Evolutionary conservation across 331 rosid species (phyloP), one percentile per base, ranked within the genome.

Genomic region (Erythrophleum ivorense): DNA sequence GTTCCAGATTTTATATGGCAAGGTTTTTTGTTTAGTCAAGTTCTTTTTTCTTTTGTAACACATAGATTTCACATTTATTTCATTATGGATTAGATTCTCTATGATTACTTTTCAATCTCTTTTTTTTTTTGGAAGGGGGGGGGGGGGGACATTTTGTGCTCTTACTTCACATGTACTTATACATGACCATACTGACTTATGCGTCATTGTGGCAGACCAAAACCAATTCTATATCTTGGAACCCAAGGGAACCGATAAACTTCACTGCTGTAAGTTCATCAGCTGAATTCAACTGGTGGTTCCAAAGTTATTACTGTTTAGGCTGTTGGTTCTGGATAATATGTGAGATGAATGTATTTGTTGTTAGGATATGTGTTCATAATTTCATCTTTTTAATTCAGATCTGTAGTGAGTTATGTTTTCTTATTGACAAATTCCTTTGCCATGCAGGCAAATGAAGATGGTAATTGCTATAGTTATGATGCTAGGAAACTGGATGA

Each of bases 171-270:
- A 83, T 11, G 11, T 49, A 36, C 36, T 46, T 49, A 5, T 75
- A 84, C 78, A 49, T 46, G 71, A 60, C 65, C 41, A 54, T 83
- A 55, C 88, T 91, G 66, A 93, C 83, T 21, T 40, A 55, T 85
- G 45, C 57, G 81, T 78, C 50, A 34, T 72, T 75, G 55, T 87
- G 85, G 52, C 97, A 96, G 99, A 96, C 95, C 31, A 91, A 88
- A 87, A 88, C 89, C 46, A 96, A 96, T 86, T 91, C 99, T 53
- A 82, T 96, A 84, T 82, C 88, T 79, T 96, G 99, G 99, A 96
- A 96, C 67, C 99, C 98, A 41, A 96, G 90, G 98, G 99, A 96
- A 79, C 99, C 99, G 68, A 78, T 96, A 74, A 96, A 96, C 86
- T 96, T 96, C 85, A 92, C 97, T 60, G 91, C 92, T 78, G 99